Evolutionary conservation across 1,284 basidiomycete genomes (phyloP), one percentile per base, ranked within the genome.

Genomic region (Chalciporus sp.): DNA sequence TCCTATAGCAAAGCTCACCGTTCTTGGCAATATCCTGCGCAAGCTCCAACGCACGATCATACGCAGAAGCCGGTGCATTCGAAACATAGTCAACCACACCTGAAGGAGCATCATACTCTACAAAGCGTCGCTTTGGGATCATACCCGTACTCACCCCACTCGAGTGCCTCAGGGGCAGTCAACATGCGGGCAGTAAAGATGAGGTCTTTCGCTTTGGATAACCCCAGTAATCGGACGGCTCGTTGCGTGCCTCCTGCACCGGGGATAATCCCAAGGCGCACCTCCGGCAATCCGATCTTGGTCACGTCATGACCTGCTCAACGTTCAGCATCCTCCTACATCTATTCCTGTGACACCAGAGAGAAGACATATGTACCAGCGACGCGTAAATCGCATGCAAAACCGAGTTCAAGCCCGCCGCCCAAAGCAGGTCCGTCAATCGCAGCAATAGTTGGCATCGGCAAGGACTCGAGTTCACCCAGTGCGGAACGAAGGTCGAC

Each of bases 191-290:
- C 85, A 14, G 86, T 87, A 67, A 86, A 92, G 49, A 92, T 86
- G 28, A 92, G 75, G 63, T 95, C 91, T 71, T 97, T 98, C 7
- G 95, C 88, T 68, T 85, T 89, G 40, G 92, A 80, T 19, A 86
- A 71, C 1, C 95, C 95, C 10, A 98, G 73, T 19, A 97, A 73
- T 42, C 92, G 84, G 2, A 92, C 86, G 17, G 91, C 81, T 33
- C 95, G 82, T 65, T 95, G 94, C 1, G 95, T 98, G 1, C 94
- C 94, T 3, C 94, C 94, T n/a, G 93, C 94, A 46, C 95, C 95
- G 12, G 95, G 95, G 53, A 98, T 97, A 60, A 98, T 97, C 6
- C 94, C 95, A 19, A 96, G 79, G 51, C 86, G 80, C 2, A 83
- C 83, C 70, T 92, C 89, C 1, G 90, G 87, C n/a, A 92, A 70